phyloP scores from a whole-genome alignment of 148 eudicot species.

The Vaccinium macrocarpon region DNA sequence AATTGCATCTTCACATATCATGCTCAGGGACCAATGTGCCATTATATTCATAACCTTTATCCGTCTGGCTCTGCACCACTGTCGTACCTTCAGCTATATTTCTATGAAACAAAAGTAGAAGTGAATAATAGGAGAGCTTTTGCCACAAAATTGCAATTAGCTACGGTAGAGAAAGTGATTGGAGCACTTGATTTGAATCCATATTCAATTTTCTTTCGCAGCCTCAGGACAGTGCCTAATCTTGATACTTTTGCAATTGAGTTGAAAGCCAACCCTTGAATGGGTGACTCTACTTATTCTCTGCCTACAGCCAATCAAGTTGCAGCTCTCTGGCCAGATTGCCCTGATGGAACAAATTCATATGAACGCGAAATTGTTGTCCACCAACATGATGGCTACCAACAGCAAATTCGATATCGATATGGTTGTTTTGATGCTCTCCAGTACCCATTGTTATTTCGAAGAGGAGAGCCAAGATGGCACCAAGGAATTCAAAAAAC shows the following conservation, averaged over 20 bases:
- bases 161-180: too few relatives aligned
- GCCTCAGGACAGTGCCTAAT: background rate
- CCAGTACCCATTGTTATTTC: background rate
- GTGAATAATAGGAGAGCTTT: too few relatives aligned
- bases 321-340: background rate
- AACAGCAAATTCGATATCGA: background rate
- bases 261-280: background rate
- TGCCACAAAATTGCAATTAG: too few relatives aligned
- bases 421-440: background rate
- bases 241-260: background rate
- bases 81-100: too few relatives aligned
- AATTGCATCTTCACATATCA: too few relatives aligned
- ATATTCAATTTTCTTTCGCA: background rate
- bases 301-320: background rate
- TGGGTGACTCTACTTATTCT: background rate
- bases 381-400: background rate
- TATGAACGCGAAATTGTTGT: background rate
- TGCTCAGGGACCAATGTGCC: too few relatives aligned
- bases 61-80: too few relatives aligned
- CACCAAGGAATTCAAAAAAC: background rate
- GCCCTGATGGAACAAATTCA: rapidly evolving
- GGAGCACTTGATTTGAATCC: too few relatives aligned
- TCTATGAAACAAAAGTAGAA: too few relatives aligned
- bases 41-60: too few relatives aligned
- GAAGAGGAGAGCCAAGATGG: background rate